Percentiles rank a stretch among this genome's conserved stretches.
These are phyloP conservation scores for Orbilia oligospora DNA, from an alignment of 2,329 filamentous ascomycete genomes.

Conservation along the genomic window DNA sequence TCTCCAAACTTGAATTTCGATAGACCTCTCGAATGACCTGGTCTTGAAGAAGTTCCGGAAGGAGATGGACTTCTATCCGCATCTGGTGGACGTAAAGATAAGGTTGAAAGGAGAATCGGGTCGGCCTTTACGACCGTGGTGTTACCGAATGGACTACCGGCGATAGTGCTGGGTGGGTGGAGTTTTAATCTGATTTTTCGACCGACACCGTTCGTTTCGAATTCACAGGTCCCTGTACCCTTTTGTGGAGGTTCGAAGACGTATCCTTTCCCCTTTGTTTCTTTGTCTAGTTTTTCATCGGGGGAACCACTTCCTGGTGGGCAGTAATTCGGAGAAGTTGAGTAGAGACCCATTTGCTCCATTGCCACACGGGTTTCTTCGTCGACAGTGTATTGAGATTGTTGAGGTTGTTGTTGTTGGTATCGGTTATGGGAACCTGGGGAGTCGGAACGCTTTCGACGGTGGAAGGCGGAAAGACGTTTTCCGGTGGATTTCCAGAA, in stretches of 20 bases:
- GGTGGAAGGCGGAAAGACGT: constrained; percentile 52
- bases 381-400: constrained; percentile 30
- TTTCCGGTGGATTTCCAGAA: constrained; percentile 60
- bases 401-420: neutral
- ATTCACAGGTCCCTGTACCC: constrained; percentile 52
- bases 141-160: constrained; percentile 53
- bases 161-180: constrained; percentile 37
- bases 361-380: constrained; percentile 54
- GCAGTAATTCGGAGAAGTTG: constrained; percentile 12
- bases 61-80: constrained; percentile 19
- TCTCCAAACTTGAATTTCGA: constrained; percentile 52
- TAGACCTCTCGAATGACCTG: constrained; percentile 21
- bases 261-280: constrained; percentile 58
- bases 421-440: neutral
- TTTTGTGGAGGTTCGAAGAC: constrained; percentile 45
- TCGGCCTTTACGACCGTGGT: constrained; percentile 30
- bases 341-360: constrained; percentile 54
- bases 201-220: constrained; percentile 54
- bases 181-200: constrained; percentile 51
- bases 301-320: neutral
- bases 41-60: constrained; percentile 4
- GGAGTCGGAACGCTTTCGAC: constrained; percentile 39
- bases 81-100: constrained; percentile 55
- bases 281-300: constrained; percentile 17
- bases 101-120: constrained; percentile 48